phyloP scores from a whole-genome alignment of 345 rosid species.

The thale cress (Arabidopsis thaliana) region TAIR10.1 NC_003071.7:18346501-18347000 shows the following conservation, averaged over 20 bases:
- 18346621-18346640: constrained; percentile 47
- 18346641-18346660: constrained; percentile 35
- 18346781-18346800: neutral
- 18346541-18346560: constrained; percentile 34
- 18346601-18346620: constrained; percentile 44
- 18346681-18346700: neutral
- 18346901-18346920: neutral
- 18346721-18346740: neutral
- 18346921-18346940: neutral
- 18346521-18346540: constrained; percentile 39
- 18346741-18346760: neutral
- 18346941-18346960: constrained; percentile 10
- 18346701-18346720: neutral
- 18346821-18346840: neutral
- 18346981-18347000: neutral
- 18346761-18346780: constrained; percentile 1
- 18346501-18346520: constrained; percentile 29
- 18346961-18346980: neutral
- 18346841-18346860: neutral
- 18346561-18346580: constrained; percentile 24
- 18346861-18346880: neutral
- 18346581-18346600: constrained; percentile 28
- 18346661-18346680: too few relatives aligned
- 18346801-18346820: neutral
- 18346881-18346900: constrained; percentile 2